Evolutionary conservation across 2,329 filamentous ascomycete species (phyloP).

Genomic region (Fusarium buharicum): DNA sequence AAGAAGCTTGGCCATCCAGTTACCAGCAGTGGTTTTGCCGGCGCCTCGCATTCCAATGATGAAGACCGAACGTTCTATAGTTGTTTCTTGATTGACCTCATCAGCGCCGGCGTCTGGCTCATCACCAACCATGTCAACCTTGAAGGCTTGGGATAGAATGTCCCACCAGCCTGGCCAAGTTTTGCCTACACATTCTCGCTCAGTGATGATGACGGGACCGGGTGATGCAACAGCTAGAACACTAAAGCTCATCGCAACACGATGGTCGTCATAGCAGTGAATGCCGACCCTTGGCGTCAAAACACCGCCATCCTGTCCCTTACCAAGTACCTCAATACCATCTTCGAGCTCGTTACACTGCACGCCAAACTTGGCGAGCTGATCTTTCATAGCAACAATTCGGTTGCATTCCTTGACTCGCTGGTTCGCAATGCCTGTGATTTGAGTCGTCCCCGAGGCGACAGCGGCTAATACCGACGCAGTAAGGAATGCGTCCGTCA

Average conservation of each 20-base stretch:
- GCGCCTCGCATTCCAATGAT: constrained; percentile 98
- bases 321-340: constrained; percentile 80
- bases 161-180: constrained; percentile 99
- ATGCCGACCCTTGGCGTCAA: constrained; percentile 72
- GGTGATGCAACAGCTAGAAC: constrained; percentile 81
- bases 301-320: constrained; percentile 58
- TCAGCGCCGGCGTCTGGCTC: constrained; percentile 58
- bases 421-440: constrained; percentile 96
- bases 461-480: constrained; percentile 93
- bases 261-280: constrained; percentile 96
- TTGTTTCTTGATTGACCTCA: constrained; percentile 10
- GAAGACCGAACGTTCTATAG: constrained; percentile 76
- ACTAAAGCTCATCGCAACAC: constrained; percentile 98
- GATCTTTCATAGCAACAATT: constrained; percentile 93
- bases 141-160: constrained; percentile 80
- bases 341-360: constrained; percentile 88
- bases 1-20: constrained; percentile 82
- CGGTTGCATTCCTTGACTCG: constrained; percentile 98
- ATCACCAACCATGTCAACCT: constrained; percentile 78
- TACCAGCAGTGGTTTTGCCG: constrained; percentile 93
- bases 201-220: constrained; percentile 78
- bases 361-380: constrained; percentile 94
- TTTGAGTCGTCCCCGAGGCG: constrained; percentile 82
- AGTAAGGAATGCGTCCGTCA: constrained; percentile 98
- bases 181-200: constrained; percentile 94